phyloP scores from a whole-genome alignment of 129 eudicot genomes.

The Oenanthe sinensis region DNA sequence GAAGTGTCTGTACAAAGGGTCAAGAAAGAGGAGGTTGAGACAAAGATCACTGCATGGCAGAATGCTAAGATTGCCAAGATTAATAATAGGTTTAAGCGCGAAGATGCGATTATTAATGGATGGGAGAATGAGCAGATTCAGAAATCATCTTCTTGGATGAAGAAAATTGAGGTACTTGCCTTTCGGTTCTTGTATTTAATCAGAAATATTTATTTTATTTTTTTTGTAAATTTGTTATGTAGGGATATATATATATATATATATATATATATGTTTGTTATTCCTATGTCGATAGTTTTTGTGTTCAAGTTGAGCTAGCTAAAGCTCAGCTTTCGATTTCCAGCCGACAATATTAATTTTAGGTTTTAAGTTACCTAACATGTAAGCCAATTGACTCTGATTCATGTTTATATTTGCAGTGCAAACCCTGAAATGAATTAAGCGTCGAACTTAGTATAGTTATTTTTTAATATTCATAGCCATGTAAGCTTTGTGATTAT shows the following conservation, averaged over 20 bases:
- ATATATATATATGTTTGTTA: neutral
- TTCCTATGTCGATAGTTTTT: neutral
- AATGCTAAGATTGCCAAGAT: constrained; percentile 81
- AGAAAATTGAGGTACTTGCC: constrained; percentile 63
- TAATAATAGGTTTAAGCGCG: constrained; percentile 77
- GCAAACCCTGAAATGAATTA: neutral
- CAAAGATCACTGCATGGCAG: constrained; percentile 85
- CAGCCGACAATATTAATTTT: neutral
- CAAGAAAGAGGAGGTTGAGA: constrained; percentile 84
- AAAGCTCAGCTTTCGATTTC: neutral
- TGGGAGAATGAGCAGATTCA: constrained; percentile 87
- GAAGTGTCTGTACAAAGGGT: constrained; percentile 48
- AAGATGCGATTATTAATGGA: constrained; percentile 68
- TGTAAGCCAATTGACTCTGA: neutral
- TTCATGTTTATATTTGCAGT: neutral
- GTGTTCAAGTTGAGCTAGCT: neutral
- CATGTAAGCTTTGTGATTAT: neutral
- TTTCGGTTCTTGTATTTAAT: neutral
- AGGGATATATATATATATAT: no score
- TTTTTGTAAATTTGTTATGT: neutral
- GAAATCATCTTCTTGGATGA: constrained; percentile 74
- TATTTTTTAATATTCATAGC: neutral
- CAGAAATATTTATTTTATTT: neutral
- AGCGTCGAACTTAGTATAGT: neutral
- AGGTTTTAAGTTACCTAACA: neutral